Evolutionary conservation across 441 rosid species (phyloP).

Genomic region (Manihot esculenta): DNA sequence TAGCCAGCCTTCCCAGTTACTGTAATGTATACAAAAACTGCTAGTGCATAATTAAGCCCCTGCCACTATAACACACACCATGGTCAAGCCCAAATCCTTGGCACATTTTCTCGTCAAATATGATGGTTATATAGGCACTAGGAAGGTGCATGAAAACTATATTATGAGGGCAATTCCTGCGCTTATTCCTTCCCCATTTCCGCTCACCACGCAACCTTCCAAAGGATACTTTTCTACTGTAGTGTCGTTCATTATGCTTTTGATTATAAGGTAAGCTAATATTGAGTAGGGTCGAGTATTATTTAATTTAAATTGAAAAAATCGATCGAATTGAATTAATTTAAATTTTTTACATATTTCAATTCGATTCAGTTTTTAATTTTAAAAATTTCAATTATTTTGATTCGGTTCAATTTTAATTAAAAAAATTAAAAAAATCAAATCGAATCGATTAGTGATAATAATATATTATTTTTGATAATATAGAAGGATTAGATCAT

Average conservation of each 20-base stretch:
- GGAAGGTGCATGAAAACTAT: conserved; percentile 44
- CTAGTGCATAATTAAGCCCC: conserved; percentile 23
- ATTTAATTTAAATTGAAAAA: too few relatives aligned
- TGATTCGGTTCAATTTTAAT: too few relatives aligned
- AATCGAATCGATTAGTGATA: too few relatives aligned
- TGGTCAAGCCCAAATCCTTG: conserved; percentile 35
- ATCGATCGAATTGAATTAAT: too few relatives aligned
- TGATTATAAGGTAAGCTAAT: conserved; percentile 24
- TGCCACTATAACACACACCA: conserved; percentile 36
- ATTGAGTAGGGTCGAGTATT: too few relatives aligned
- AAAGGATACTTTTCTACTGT: conserved; percentile 25
- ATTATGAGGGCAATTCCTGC: conserved; percentile 27
- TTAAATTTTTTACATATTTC: too few relatives aligned
- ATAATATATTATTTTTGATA: too few relatives aligned
- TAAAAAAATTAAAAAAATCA: too few relatives aligned
- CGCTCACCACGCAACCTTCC: conserved; percentile 34
- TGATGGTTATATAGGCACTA: conserved; percentile 29
- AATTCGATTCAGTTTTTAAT: too few relatives aligned
- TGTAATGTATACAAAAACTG: conserved; percentile 35
- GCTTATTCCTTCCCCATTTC: conserved; percentile 24
- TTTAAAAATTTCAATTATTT: too few relatives aligned
- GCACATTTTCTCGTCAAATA: conserved; percentile 34
- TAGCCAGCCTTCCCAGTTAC: conserved; percentile 40
- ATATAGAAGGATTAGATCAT: too few relatives aligned
- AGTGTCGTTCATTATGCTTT: conserved; percentile 27